Conservation (phyloP, 306 rosid genomes). For the Glycine latifolia region DNA sequence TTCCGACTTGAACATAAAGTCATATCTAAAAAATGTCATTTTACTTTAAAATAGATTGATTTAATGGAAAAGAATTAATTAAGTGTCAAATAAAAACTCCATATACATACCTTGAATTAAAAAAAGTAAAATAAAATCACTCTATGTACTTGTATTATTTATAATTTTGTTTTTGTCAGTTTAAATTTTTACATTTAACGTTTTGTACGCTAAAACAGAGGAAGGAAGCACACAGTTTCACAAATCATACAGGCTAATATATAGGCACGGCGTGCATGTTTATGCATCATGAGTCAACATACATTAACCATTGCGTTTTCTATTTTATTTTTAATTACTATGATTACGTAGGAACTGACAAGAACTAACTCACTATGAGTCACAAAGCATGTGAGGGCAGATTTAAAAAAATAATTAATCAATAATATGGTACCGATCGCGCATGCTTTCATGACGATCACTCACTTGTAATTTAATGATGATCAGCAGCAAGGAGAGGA, state of each 20-base stretch:
- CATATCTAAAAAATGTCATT: too few species aligned
- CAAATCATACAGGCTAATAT: not conserved
- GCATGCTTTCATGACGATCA: constrained; percentile 4
- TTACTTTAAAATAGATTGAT: too few species aligned
- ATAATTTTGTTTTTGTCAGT: not conserved
- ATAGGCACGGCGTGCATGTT: constrained; percentile 5
- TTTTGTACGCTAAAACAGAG: constrained; percentile 6
- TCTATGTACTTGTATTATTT: not conserved
- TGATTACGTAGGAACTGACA: constrained; percentile 40
- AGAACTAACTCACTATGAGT: constrained; percentile 15
- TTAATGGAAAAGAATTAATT: too few species aligned
- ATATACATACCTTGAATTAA: too few species aligned
- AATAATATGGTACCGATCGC: constrained; percentile 9
- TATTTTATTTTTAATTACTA: constrained; percentile 28
- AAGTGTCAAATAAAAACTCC: too few species aligned
- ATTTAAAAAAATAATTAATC: not conserved
- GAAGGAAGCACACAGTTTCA: constrained; percentile 46
- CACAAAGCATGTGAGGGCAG: constrained; percentile 37
- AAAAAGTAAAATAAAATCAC: not conserved
- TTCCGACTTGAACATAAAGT: too few species aligned
- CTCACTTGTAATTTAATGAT: not conserved
- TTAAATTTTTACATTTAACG: not conserved
- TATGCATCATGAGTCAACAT: constrained; percentile 48
- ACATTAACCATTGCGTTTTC: not conserved
- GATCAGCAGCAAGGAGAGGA: not conserved